phyloP scores from a whole-genome alignment of 2,329 filamentous ascomycete genomes.

The Cytospora piceae region DNA sequence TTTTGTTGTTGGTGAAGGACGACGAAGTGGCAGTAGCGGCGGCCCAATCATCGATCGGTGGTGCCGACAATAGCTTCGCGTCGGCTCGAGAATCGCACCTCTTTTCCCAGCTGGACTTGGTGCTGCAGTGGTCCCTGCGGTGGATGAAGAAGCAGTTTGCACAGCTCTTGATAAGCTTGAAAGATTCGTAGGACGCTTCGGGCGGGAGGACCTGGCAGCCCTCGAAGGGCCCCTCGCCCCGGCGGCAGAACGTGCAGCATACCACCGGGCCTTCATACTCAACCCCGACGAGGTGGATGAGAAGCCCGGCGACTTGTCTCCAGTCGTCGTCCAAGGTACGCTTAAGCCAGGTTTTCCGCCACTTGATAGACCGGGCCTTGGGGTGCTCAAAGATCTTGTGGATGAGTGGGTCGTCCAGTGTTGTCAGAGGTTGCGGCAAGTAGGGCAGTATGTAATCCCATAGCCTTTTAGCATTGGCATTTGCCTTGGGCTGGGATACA shows the following conservation, averaged over 20 bases:
- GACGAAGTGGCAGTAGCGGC: not conserved
- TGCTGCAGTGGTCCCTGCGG: slow-evolving; percentile 16
- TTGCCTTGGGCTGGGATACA: not conserved
- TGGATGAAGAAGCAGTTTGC: slow-evolving; percentile 27
- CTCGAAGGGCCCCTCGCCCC: slow-evolving; percentile 22
- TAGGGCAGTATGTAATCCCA: slow-evolving; percentile 27
- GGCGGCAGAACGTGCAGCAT: slow-evolving; percentile 14
- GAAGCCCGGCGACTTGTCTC: slow-evolving; percentile 18
- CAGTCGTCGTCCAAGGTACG: slow-evolving; percentile 14
- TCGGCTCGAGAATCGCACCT: not conserved
- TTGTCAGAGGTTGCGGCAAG: slow-evolving; percentile 12
- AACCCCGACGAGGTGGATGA: slow-evolving; percentile 25
- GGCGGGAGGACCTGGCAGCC: slow-evolving; percentile 16
- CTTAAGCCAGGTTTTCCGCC: slow-evolving; percentile 9
- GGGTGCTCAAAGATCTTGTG: not conserved
- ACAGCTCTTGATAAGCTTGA: slow-evolving; percentile 8
- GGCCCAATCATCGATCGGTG: slow-evolving; percentile 16
- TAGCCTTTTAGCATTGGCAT: slow-evolving; percentile 6
- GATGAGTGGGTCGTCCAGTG: not conserved
- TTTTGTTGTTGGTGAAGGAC: slow-evolving; percentile 12
- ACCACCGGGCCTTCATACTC: not conserved
- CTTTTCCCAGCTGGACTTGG: slow-evolving; percentile 20
- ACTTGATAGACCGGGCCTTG: slow-evolving; percentile 10
- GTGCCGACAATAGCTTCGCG: not conserved
- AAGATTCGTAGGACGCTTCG: slow-evolving; percentile 8